Evolutionary conservation across 805 yeast species (phyloP), one percentile per base, ranked within the genome.

Genomic region (Schwanniomyces occidentalis): DNA sequence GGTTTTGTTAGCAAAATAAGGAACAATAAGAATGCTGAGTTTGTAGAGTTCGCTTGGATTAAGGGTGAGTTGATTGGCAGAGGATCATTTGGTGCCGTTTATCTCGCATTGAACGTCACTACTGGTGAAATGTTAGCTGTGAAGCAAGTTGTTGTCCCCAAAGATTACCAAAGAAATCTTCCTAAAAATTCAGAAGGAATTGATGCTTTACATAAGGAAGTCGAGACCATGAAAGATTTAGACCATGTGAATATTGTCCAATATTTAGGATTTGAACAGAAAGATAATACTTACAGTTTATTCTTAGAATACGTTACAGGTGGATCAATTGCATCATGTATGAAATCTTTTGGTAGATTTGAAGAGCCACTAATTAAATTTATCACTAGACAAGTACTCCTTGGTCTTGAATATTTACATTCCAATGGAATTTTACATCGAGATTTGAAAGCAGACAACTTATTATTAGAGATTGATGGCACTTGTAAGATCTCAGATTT

Each of bases 81-180:
- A 39, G 99, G 99, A 0, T 90, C 97, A 1, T 93, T 90, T 68
- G 99, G 99, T 7, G 82, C 86, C 23, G 99, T 93, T 1, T 91
- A 75, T 53, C 69, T 93, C 37, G 97, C 96, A 1, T 71, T 93
- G 52, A 93, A 93, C 58, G 90, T 89, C 12, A 93, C 98, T 1
- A 88, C 96, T 0, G 98, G 98, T 35, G 99, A 93, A 52, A 89
- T 93, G 95, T 84, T 93, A 66, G 99, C 99, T 0, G 99, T 93
- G 2, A 93, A 93, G 54, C 99, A 93, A 60, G 96, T 91, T 2
- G 82, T 83, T 8, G 81, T 86, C 1, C n/a, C n/a, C n/a, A 41
- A 49, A 8, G 48, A 48, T 10, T 43, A 40, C 14, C n/a, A n/a
- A n/a, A 43, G 42, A 5, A 37, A 41, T n/a, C 36, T 38, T n/a